Conservation (phyloP, 1,284 basidiomycete species). For the Sporisorium scitamineum region DNA sequence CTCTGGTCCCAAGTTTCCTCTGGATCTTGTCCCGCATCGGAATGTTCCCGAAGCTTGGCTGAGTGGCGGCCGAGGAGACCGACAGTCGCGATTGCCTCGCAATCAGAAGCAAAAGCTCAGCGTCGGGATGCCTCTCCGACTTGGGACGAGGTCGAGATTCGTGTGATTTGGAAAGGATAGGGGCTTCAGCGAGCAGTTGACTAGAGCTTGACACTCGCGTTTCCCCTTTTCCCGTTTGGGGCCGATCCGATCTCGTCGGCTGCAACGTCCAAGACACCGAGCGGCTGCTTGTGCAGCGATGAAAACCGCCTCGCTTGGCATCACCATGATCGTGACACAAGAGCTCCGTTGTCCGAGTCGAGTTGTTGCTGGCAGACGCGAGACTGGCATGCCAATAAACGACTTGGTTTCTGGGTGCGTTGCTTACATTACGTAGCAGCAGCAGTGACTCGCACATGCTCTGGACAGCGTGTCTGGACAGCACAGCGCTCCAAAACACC, state of each 20-base stretch:
- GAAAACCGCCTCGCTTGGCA: too few species aligned
- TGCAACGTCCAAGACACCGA: constrained; percentile 1
- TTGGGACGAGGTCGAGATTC: neutral
- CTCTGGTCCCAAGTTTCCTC: neutral
- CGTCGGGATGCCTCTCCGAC: neutral
- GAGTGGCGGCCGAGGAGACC: neutral
- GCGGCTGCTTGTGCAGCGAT: too few species aligned
- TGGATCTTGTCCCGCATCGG: neutral
- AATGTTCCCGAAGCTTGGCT: neutral
- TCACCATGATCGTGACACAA: neutral
- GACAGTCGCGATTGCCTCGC: too few species aligned
- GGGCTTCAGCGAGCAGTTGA: too few species aligned
- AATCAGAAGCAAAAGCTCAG: too few species aligned
- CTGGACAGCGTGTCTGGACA: too few species aligned
- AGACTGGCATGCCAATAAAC: neutral
- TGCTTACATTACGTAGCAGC: neutral
- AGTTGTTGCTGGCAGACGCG: neutral
- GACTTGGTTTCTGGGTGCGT: constrained; percentile 2
- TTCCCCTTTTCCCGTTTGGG: neutral
- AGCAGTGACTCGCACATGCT: neutral
- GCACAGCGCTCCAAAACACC: too few species aligned
- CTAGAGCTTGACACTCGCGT: too few species aligned
- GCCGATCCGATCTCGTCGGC: neutral
- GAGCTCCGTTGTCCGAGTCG: neutral
- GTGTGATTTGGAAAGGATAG: neutral